These are phyloP conservation scores for Albifimbria verrucaria DNA, from an alignment of 2,329 filamentous ascomycete genomes.

Conservation along the genomic window DNA sequence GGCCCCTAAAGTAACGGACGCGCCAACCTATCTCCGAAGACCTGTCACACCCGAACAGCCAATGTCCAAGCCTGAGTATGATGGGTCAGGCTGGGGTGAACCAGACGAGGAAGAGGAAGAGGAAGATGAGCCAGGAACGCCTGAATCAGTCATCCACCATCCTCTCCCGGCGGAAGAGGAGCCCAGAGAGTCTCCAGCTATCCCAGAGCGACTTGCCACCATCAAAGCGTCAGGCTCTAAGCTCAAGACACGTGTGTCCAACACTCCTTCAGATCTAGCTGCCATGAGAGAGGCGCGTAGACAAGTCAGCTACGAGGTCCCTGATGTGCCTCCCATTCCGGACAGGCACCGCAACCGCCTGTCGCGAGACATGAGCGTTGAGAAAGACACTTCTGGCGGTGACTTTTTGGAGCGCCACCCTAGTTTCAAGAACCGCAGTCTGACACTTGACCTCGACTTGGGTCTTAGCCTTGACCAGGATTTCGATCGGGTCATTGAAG, in stretches of 20 bases:
- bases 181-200: conserved; percentile 52
- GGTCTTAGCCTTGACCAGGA: conserved; percentile 86
- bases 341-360: conserved; percentile 56
- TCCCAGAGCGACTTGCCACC: conserved; percentile 81
- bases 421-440: conserved; percentile 77
- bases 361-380: conserved; percentile 43
- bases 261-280: conserved; percentile 78
- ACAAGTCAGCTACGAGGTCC: conserved; percentile 75
- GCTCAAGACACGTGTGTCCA: conserved; percentile 84
- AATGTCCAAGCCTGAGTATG: conserved; percentile 59
- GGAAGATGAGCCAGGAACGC: conserved; percentile 68
- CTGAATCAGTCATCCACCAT: conserved; percentile 87
- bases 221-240: conserved; percentile 79
- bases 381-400: conserved; percentile 29
- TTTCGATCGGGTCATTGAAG: conserved; percentile 91
- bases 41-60: conserved; percentile 47
- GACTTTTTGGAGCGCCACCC: conserved; percentile 59
- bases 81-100: conserved; percentile 60
- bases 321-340: conserved; percentile 57
- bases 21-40: conserved; percentile 34
- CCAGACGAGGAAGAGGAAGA: conserved; percentile 45
- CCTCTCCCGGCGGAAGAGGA: conserved; percentile 46
- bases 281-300: conserved; percentile 85
- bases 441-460: conserved; percentile 78
- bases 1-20: conserved; percentile 31